These are phyloP conservation scores for Auriculariales sp. DNA, from an alignment of 768 basidiomycete species.

Conservation along the genomic window DNA sequence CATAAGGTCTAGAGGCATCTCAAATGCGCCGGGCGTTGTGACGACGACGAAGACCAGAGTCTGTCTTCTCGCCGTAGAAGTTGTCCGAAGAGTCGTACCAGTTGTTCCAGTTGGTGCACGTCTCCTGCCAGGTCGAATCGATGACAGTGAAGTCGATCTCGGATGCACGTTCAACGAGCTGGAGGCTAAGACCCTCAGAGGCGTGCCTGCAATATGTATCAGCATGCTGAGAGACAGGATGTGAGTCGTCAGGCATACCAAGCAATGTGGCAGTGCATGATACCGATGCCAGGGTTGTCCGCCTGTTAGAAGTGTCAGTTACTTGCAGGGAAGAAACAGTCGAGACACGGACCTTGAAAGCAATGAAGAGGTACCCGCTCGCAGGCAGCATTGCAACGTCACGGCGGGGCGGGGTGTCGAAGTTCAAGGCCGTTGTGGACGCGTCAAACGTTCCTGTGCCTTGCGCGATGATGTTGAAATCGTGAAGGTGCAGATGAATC, in stretches of 20 bases:
- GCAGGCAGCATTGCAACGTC: slow-evolving; percentile 4
- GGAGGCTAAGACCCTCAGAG: slow-evolving; percentile 1
- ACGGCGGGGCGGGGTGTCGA: slow-evolving; percentile 3
- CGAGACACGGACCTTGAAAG: too few relatives aligned
- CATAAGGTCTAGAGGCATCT: too few relatives aligned
- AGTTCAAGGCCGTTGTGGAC: not conserved
- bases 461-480: not conserved
- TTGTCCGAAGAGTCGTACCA: not conserved
- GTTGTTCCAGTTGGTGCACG: not conserved
- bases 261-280: slow-evolving; percentile 5
- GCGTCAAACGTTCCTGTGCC: not conserved
- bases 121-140: not conserved
- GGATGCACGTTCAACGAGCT: not conserved
- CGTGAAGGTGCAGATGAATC: slow-evolving; percentile 19
- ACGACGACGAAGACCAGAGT: not conserved
- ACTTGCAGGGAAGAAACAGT: too few relatives aligned
- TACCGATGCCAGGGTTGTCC: slow-evolving; percentile 2
- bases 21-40: too few relatives aligned
- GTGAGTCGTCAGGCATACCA: too few relatives aligned
- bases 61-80: not conserved
- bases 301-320: too few relatives aligned
- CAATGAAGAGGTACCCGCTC: not conserved
- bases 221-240: too few relatives aligned
- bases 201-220: too few relatives aligned
- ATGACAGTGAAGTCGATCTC: not conserved